Conservation (phyloP, 164 flowering plant species). For the Chloranthus sessilifolius region DNA sequence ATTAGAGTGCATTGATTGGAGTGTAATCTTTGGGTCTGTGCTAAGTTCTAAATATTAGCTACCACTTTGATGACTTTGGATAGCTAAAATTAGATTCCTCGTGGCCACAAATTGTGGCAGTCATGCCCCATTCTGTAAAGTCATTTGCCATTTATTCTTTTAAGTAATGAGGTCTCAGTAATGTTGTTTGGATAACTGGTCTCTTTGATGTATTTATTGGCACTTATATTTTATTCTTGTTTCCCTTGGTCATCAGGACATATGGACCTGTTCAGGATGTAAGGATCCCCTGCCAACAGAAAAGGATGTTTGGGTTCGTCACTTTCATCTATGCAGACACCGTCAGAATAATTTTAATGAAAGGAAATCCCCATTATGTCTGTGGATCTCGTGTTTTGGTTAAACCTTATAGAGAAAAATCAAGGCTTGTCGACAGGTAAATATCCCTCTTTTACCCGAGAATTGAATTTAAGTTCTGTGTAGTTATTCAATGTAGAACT, state of each 20-base stretch:
- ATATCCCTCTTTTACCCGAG: not conserved
- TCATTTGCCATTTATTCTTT: too few species aligned
- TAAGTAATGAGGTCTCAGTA: too few species aligned
- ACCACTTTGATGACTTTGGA: too few species aligned
- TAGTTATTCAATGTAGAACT: too few species aligned
- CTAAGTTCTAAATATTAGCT: too few species aligned
- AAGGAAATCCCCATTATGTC: conserved; percentile 76
- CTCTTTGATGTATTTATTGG: not conserved
- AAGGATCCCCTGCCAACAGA: conserved; percentile 86
- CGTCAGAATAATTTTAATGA: conserved; percentile 47
- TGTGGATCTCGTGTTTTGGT: conserved; percentile 93
- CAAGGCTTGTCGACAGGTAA: conserved; percentile 64
- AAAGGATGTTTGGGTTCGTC: conserved; percentile 89
- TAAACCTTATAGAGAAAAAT: conserved; percentile 81
- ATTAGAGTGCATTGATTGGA: too few species aligned
- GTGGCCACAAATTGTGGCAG: too few species aligned
- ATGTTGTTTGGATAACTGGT: too few species aligned
- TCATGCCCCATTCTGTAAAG: too few species aligned
- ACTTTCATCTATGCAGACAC: conserved; percentile 70
- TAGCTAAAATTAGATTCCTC: too few species aligned
- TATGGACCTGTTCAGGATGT: conserved; percentile 91
- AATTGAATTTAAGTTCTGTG: too few species aligned
- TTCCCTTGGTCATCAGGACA: conserved; percentile 50
- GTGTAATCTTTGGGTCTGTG: too few species aligned
- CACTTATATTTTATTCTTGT: not conserved